A percentile compares a stretch with the other conserved stretches of the same genome.
These are phyloP conservation scores for Amaranthus palmeri DNA, from an alignment of 148 eudicot genomes.

Conservation along the genomic window DNA sequence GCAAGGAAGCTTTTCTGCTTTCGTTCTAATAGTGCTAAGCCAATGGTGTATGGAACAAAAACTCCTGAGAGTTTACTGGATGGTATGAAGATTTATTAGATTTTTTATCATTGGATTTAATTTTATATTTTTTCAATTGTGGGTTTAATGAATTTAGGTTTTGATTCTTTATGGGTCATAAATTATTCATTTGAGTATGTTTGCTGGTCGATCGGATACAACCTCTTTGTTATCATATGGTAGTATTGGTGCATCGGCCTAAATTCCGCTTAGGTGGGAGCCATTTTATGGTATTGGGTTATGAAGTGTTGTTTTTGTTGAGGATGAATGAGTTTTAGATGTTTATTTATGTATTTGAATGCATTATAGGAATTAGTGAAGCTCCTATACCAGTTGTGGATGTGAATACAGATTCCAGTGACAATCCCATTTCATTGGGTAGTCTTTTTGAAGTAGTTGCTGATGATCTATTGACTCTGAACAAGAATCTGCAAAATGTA, in stretches of 20 bases:
- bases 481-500: slow-evolving; percentile 76
- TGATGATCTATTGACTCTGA: slow-evolving; percentile 65
- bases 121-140: background rate
- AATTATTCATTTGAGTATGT: too few relatives aligned
- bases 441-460: slow-evolving; percentile 76
- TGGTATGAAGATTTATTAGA: slow-evolving; percentile 21
- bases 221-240: too few relatives aligned
- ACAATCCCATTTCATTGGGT: slow-evolving; percentile 32
- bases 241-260: too few relatives aligned
- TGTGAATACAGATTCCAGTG: slow-evolving; percentile 34
- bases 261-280: too few relatives aligned
- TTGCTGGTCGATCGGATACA: too few relatives aligned
- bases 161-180: background rate
- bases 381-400: slow-evolving; percentile 50
- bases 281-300: too few relatives aligned
- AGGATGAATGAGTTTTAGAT: background rate
- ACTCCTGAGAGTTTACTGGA: slow-evolving; percentile 55
- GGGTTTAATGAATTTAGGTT: background rate
- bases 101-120: background rate
- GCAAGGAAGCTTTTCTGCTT: slow-evolving; percentile 38
- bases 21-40: slow-evolving; percentile 34
- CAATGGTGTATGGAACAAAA: slow-evolving; percentile 52
- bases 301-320: background rate
- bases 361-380: slow-evolving; percentile 37
- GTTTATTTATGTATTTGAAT: background rate